Base-by-base conservation (phyloP, 257 asterid species). In the Perilla frutescens region DNA sequence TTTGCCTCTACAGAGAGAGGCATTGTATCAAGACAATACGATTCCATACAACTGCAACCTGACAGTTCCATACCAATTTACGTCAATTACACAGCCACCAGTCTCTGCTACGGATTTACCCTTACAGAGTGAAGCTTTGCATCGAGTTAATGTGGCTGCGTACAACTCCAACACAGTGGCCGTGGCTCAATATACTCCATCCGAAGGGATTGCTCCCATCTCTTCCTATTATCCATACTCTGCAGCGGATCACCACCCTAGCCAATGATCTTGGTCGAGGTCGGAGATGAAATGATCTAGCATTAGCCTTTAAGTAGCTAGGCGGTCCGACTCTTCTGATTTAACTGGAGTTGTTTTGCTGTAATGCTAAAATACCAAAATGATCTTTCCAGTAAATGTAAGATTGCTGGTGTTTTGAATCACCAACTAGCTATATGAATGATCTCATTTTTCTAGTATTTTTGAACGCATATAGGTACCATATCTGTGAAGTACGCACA, bases 51-150 rank as follows among this genome's bases (percentile, higher is more conserved):
- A 63, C 53, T 26, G 20, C 14, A 6, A 63, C 6, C 69, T 54
- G 20, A 43, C 40, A 20, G 55, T 63, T 26, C 54, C 69, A 63
- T 55, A 11, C 48, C 69, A 63, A 6, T 63, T 26, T 63, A 10
- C 55, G 44, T 26, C 69, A 26, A 63, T 43, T 26, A 4, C 37
- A 7, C 55, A 43, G 10, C 69, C 54, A 63, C 41, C 9, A 10
- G 69, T 20, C 37, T 9, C 34, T 39, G 32, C 68, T 13, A 15
- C 5, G 8, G 15, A 20, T 41, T 8, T 8, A 4, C 53, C 49
- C 49, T 1, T 6, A 7, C 67, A 37, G 26, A 61, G 32, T 37
- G 49, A 60, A 37, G 50, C 50, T 40, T 14, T 10, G 31, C 34
- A 9, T 15, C 8, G 7, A 63, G 54, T 4, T 14, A 40, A 40